phyloP scores from a whole-genome alignment of 2,329 filamentous ascomycete species.

The Botrytis medusae region DNA sequence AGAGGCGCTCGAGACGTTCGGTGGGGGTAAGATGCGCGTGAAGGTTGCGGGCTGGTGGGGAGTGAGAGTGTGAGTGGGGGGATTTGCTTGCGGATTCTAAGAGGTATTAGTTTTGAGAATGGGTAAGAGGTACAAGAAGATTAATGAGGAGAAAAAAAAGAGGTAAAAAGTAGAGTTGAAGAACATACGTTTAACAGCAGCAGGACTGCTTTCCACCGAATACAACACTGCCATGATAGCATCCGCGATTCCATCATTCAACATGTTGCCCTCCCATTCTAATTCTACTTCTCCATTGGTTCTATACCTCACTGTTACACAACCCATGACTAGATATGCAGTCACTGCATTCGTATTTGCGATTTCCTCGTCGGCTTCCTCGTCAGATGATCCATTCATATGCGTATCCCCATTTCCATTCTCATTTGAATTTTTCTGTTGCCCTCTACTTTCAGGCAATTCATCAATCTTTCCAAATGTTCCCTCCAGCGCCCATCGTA shows the following conservation, averaged over 20 bases:
- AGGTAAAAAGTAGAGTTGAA: constrained; percentile 13
- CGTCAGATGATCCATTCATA: constrained; percentile 47
- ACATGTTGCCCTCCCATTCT: constrained; percentile 97
- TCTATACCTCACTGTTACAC: constrained; percentile 76
- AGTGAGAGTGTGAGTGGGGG: constrained; percentile 49
- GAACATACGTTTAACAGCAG: constrained; percentile 81
- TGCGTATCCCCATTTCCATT: constrained; percentile 38
- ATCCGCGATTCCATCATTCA: constrained; percentile 98
- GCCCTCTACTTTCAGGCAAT: constrained; percentile 42
- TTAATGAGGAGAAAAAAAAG: constrained; percentile 30
- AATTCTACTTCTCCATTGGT: constrained; percentile 79
- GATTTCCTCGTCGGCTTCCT: constrained; percentile 66
- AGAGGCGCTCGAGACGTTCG: constrained; percentile 79
- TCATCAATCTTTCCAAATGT: constrained; percentile 87
- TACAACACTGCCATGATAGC: constrained; percentile 91
- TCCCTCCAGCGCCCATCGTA: constrained; percentile 90
- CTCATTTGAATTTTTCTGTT: constrained; percentile 43
- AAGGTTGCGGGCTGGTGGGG: constrained; percentile 59
- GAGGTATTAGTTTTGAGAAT: constrained; percentile 19
- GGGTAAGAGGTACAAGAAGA: background rate
- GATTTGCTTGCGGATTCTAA: constrained; percentile 61
- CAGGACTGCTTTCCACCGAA: constrained; percentile 89
- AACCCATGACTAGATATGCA: constrained; percentile 81
- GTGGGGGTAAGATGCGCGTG: constrained; percentile 70
- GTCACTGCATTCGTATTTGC: constrained; percentile 47